phyloP scores from a whole-genome alignment of 2,329 filamentous ascomycete genomes.

The Aspergillus sp. region DNA sequence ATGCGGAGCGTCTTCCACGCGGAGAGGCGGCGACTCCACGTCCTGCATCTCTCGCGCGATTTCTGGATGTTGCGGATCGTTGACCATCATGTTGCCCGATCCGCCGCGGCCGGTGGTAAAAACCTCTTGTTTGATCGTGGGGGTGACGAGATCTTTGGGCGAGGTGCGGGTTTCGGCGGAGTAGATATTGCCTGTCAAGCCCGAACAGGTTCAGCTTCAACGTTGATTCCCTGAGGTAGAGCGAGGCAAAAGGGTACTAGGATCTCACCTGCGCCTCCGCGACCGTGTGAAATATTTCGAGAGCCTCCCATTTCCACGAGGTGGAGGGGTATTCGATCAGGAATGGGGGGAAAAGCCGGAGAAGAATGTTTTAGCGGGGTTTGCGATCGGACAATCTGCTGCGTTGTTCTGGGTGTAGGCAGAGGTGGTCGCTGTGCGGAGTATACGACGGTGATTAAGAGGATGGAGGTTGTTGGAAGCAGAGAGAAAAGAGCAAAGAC shows the following conservation, averaged over 20 bases:
- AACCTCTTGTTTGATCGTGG: conserved; percentile 75
- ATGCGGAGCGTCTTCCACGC: conserved; percentile 39
- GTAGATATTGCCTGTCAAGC: conserved; percentile 59
- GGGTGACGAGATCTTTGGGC: conserved; percentile 72
- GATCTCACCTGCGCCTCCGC: conserved; percentile 67
- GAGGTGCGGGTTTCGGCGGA: conserved; percentile 52
- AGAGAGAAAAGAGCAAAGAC: not conserved
- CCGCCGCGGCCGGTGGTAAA: conserved; percentile 91
- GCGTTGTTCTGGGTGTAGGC: not conserved
- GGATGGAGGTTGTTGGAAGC: not conserved
- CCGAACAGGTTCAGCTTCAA: not conserved
- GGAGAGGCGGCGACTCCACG: conserved; percentile 58
- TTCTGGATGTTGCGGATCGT: conserved; percentile 63
- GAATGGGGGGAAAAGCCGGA: not conserved
- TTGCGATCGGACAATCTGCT: not conserved
- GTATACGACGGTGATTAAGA: too few species aligned
- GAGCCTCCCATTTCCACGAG: conserved; percentile 15
- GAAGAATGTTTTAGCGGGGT: not conserved
- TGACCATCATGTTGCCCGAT: conserved; percentile 82
- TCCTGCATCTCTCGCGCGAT: conserved; percentile 80
- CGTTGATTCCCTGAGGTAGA: not conserved
- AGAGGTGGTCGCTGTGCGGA: too few species aligned
- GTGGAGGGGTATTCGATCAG: conserved; percentile 1
- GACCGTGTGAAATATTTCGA: conserved; percentile 62
- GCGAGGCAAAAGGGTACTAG: not conserved